phyloP scores from a whole-genome alignment of 179 eudicot genomes.

The Camellia oleifera region DNA sequence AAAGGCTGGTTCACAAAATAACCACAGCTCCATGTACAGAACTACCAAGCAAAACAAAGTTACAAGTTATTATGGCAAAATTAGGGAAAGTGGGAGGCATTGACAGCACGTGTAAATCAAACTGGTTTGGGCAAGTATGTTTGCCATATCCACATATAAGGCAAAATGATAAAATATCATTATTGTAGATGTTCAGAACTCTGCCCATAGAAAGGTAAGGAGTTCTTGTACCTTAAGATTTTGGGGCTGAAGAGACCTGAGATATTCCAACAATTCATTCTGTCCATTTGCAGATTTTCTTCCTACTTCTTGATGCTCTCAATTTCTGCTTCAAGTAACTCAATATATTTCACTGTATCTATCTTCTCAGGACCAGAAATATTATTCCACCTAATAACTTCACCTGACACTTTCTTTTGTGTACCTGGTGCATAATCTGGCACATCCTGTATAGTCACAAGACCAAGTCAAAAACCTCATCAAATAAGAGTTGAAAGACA shows the following conservation, averaged over 20 bases:
- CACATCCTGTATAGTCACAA: conserved; percentile 42
- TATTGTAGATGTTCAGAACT: neutral
- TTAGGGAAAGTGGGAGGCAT: neutral
- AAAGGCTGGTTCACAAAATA: neutral
- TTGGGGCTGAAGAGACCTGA: conserved; percentile 86
- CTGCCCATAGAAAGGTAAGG: conserved; percentile 1
- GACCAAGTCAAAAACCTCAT: conserved; percentile 1
- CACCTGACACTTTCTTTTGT: conserved; percentile 81
- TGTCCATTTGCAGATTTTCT: conserved; percentile 67
- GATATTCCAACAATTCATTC: conserved; percentile 78
- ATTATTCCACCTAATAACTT: conserved; percentile 88
- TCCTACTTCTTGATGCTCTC: conserved; percentile 72
- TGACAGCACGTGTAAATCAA: neutral
- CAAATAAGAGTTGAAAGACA: neutral
- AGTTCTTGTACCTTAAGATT: conserved; percentile 61
- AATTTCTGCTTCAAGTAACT: conserved; percentile 87
- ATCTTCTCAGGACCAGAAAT: conserved; percentile 79
- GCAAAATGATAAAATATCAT: conserved; percentile 3
- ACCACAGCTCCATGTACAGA: neutral
- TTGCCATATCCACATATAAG: neutral
- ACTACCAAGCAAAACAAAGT: neutral
- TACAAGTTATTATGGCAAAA: neutral
- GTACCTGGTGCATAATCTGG: conserved; percentile 88
- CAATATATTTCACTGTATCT: conserved; percentile 81
- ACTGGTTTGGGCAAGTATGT: too few species aligned